Conservation (phyloP, 23 red algal species). For the Pyropia yezoensis region DNA sequence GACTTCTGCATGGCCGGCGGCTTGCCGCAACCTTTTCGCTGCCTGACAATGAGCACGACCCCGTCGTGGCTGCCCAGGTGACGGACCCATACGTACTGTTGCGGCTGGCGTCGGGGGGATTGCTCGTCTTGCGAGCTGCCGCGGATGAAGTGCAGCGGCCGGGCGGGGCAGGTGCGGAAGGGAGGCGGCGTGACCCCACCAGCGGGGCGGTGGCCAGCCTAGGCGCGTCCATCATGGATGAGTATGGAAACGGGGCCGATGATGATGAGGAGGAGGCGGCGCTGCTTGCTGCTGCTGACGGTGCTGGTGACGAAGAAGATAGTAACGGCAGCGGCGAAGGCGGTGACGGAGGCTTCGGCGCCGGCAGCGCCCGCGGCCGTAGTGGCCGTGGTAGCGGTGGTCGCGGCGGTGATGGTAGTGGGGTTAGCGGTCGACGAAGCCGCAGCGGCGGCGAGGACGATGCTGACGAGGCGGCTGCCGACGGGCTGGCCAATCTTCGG, state of each 20-base stretch:
- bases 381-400: no score
- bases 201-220: no score
- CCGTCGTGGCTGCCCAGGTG: slow-evolving; percentile 49
- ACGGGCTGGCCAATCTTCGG: slow-evolving; percentile 12
- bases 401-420: no score
- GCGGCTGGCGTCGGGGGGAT: slow-evolving; percentile 14
- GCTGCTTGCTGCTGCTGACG: neutral
- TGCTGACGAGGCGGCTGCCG: neutral
- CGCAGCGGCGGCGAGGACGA: neutral
- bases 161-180: slow-evolving; percentile 2
- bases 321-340: no score
- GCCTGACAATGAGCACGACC: slow-evolving; percentile 1
- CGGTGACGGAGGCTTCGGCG: no score
- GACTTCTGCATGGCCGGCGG: slow-evolving; percentile 42
- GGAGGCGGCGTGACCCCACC: no score
- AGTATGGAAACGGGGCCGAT: slow-evolving; percentile 15
- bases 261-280: no score
- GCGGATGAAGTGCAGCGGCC: slow-evolving; percentile 1
- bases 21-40: slow-evolving; percentile 25
- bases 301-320: neutral
- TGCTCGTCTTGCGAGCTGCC: slow-evolving; percentile 34
- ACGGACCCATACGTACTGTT: slow-evolving; percentile 77
- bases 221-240: slow-evolving; percentile 8
- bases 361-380: no score
- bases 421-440: no score